Evolutionary conservation across 176 grass and related monocot genomes (phyloP).

Genomic region (Oryza punctata): DNA sequence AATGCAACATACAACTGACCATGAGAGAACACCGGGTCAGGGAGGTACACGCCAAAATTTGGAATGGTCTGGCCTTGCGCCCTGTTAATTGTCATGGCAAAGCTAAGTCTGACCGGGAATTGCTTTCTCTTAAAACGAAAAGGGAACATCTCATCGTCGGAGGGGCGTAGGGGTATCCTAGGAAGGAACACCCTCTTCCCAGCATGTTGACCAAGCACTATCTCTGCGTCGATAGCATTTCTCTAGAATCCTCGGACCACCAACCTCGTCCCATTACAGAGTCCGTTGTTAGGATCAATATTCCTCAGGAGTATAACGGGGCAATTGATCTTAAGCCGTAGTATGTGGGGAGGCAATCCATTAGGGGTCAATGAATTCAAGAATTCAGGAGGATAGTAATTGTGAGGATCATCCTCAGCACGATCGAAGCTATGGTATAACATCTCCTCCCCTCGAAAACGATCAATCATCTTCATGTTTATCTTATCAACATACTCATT

Average conservation of each 20-base stretch:
- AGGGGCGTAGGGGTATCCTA: background rate
- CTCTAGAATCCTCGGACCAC: background rate
- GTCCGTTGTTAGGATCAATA: background rate
- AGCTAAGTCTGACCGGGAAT: background rate
- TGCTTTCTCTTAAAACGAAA: background rate
- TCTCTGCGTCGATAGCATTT: background rate
- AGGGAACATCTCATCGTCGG: background rate
- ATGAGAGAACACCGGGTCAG: background rate
- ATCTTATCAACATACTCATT: too few species aligned
- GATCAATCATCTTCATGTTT: too few species aligned
- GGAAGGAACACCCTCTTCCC: background rate
- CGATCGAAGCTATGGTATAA: too few species aligned
- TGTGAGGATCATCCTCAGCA: too few species aligned
- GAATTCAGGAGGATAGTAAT: too few species aligned
- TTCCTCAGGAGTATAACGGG: background rate
- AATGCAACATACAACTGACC: background rate
- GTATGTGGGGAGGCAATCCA: background rate
- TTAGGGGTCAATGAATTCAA: background rate
- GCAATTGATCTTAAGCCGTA: background rate
- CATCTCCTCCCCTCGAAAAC: too few species aligned
- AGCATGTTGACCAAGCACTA: too few species aligned
- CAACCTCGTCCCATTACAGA: background rate
- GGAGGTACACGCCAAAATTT: background rate
- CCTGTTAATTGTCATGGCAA: background rate
- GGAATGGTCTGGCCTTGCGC: background rate